Evolutionary conservation across 2,329 filamentous ascomycete genomes (phyloP), one percentile per base, ranked within the genome.

Genomic region (Huntiella savannae): DNA sequence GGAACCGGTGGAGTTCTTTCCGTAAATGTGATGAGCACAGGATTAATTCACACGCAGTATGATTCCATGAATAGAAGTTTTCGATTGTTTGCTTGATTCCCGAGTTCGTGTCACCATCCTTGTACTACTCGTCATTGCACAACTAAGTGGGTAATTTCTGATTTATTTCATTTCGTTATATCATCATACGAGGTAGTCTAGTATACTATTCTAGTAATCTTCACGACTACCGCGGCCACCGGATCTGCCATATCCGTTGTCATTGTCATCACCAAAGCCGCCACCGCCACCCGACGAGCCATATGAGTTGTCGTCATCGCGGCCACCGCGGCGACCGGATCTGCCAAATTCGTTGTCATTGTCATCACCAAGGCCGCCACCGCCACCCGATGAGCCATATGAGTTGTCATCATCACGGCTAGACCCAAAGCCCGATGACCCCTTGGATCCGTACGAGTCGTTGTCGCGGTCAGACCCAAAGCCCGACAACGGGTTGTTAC

Each of bases 311-410:
- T 51, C 15, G 15, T 49, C 35, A 5, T 40, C n/a, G 15, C 32
- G n/a, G 16, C 22, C 17, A 16, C 6, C 19, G 19, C 19, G 19
- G 19, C 22, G 4, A 28, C 22, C 7, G 22, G 22, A 28, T 28
- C 22, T 28, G 5, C 22, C 22, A 28, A 28, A 28, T 6, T 7
- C 22, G 22, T 28, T 28, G 17, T 58, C 48, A 19, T 54, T 28
- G 38, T 33, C 43, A 43, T 50, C 51, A 42, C 53, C 54, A 5
- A 43, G 34, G 13, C 38, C 13, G 33, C 47, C 43, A 35, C 49
- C 51, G 37, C 48, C 54, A 40, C 55, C 53, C 47, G 46, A 51
- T 4, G 56, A 55, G 36, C 56, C 57, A 28, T 49, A 53, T 13
- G 51, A 53, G 35, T 54, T 49, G 35, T 51, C 16, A 17, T 49